These are phyloP conservation scores for Penicillium diatomitis DNA, from an alignment of 495 filamentous ascomycete species.

Conservation along the genomic window DNA sequence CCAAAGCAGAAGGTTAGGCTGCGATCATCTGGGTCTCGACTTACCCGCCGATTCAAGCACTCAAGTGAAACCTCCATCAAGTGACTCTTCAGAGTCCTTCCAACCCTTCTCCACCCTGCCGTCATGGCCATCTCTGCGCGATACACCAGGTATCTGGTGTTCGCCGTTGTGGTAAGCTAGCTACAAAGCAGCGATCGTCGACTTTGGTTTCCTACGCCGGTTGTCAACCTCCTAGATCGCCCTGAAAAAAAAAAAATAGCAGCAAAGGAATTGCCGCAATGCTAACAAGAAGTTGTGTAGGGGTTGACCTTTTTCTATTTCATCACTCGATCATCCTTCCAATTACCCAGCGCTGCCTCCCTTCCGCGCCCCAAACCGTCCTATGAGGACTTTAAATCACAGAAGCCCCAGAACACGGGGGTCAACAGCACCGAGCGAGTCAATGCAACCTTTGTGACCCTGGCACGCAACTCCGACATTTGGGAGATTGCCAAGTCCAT, in stretches of 20 bases:
- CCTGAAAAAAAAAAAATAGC: no score
- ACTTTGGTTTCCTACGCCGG: no score
- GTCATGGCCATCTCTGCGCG: constrained; percentile 59
- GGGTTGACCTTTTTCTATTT: constrained; percentile 68
- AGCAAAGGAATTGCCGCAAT: not conserved
- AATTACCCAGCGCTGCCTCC: constrained; percentile 25
- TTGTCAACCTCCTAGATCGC: no score
- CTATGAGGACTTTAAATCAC: constrained; percentile 22
- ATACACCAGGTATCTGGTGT: constrained; percentile 80
- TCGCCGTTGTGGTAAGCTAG: constrained; percentile 71
- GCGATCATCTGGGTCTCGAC: constrained; percentile 6
- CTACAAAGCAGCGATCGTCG: no score
- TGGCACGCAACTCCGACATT: constrained; percentile 84
- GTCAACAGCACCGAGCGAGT: constrained; percentile 55
- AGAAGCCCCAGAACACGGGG: constrained; percentile 31
- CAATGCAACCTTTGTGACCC: constrained; percentile 94
- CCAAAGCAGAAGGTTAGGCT: not conserved
- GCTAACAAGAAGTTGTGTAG: constrained; percentile 28
- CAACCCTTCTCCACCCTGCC: constrained; percentile 5
- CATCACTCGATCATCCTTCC: constrained; percentile 61
- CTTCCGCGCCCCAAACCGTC: constrained; percentile 13
- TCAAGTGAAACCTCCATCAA: no score
- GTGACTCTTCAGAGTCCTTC: constrained; percentile 3
- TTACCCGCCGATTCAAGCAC: not conserved
- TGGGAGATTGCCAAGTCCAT: constrained; percentile 97